phyloP scores from a whole-genome alignment of 208 protist genomes.

The Leishmania lainsoni region DNA sequence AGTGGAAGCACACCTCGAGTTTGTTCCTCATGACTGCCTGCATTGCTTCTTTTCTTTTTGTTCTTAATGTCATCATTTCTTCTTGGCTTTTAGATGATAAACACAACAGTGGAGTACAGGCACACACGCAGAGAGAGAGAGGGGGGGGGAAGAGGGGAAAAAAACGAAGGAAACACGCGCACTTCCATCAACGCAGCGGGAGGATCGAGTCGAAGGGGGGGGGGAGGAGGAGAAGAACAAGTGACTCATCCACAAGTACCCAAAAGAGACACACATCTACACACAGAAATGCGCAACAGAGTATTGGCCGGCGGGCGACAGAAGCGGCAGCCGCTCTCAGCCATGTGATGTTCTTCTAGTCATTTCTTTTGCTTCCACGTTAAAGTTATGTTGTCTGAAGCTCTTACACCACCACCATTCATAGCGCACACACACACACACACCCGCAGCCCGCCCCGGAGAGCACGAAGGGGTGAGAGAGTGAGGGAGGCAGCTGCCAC shows the following conservation, averaged over 20 bases:
- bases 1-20: background rate
- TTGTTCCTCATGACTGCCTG: constrained; percentile 1
- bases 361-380: background rate
- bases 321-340: background rate
- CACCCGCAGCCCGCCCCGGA: background rate
- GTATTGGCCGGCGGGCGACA: background rate
- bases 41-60: constrained; percentile 10
- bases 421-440: background rate
- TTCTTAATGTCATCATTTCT: background rate
- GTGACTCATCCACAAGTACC: background rate
- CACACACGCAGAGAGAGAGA: background rate
- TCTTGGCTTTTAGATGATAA: background rate
- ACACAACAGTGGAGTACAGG: background rate
- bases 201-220: background rate
- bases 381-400: background rate
- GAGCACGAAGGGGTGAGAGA: background rate
- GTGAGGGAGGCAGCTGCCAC: background rate
- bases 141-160: too few relatives aligned
- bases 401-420: too few relatives aligned
- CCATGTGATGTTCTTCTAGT: background rate
- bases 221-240: background rate
- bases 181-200: background rate
- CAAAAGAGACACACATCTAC: background rate
- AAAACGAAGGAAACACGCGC: background rate
- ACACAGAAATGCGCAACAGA: background rate